Conservation (phyloP, 257 asterid species). For the Phtheirospermum japonicum region DNA sequence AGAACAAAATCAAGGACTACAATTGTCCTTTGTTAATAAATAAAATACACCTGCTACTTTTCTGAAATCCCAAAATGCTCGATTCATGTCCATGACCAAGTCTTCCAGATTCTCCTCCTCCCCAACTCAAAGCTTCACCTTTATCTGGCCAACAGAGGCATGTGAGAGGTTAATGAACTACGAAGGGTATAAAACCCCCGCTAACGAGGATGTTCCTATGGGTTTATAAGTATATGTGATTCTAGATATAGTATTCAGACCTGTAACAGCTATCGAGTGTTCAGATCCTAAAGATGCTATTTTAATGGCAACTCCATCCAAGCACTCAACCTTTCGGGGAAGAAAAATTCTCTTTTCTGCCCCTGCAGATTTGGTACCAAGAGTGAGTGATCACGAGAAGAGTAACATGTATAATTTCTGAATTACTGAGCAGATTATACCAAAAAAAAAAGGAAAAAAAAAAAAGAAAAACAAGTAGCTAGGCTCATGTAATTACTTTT, state of each 20-base stretch:
- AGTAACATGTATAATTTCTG: conserved; percentile 1
- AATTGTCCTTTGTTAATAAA: conserved; percentile 13
- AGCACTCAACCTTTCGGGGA: conserved; percentile 74
- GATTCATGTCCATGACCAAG: conserved; percentile 94
- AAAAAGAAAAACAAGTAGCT: conserved; percentile 18
- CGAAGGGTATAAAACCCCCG: too few species aligned
- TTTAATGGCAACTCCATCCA: conserved; percentile 62
- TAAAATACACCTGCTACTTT: conserved; percentile 58
- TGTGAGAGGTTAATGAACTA: conserved; percentile 10
- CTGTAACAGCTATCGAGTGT: conserved; percentile 96
- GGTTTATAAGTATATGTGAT: conserved; percentile 6
- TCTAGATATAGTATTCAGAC: conserved; percentile 37
- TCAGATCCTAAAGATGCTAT: conserved; percentile 72
- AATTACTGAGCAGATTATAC: background rate
- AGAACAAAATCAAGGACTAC: too few species aligned
- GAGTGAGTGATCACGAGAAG: conserved; percentile 10
- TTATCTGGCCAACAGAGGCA: conserved; percentile 50
- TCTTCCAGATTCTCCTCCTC: conserved; percentile 89
- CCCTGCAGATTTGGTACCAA: conserved; percentile 54
- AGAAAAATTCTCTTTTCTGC: conserved; percentile 52
- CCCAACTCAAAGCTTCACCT: conserved; percentile 97
- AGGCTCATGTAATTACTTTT: conserved; percentile 55
- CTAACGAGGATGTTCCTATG: too few species aligned
- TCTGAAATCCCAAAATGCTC: conserved; percentile 68
- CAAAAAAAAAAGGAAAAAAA: conserved; percentile 4